Evolutionary conservation across 164 flowering plant genomes (phyloP).

Genomic region (Tetracentron sinense): DNA sequence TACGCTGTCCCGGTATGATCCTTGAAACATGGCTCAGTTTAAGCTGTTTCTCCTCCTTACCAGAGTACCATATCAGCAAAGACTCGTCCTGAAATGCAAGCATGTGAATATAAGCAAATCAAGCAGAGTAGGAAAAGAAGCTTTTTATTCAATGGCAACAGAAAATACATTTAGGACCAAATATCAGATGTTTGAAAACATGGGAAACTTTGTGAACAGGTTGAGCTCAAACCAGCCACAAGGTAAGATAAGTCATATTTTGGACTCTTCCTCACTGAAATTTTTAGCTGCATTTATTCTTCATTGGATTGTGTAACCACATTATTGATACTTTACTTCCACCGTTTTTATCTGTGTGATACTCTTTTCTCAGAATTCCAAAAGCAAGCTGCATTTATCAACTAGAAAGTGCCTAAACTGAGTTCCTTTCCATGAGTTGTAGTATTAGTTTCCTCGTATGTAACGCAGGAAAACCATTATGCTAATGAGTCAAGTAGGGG

Average conservation of each 20-base stretch:
- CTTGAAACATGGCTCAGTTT: conserved; percentile 68
- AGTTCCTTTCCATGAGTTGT: neutral
- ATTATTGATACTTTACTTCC: neutral
- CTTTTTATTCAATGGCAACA: neutral
- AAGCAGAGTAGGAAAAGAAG: neutral
- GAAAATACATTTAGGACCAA: neutral
- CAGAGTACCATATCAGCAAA: conserved; percentile 75
- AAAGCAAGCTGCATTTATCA: neutral
- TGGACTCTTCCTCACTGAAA: neutral
- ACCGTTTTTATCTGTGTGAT: no score
- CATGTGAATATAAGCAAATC: neutral
- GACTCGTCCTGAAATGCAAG: conserved; percentile 71
- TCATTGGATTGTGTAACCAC: neutral
- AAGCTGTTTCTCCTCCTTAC: conserved; percentile 79
- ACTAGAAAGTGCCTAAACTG: neutral
- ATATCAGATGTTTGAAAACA: conserved; percentile 2
- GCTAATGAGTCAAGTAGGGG: neutral
- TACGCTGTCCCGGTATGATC: conserved; percentile 94
- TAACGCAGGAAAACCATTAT: neutral
- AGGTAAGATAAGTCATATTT: neutral
- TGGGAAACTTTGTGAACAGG: neutral
- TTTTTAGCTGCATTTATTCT: neutral
- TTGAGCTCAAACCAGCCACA: neutral
- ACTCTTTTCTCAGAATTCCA: neutral
- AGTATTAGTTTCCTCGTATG: neutral